Base-by-base conservation (phyloP, 768 basidiomycete species). In the Macrolepiota albuminosa region DNA sequence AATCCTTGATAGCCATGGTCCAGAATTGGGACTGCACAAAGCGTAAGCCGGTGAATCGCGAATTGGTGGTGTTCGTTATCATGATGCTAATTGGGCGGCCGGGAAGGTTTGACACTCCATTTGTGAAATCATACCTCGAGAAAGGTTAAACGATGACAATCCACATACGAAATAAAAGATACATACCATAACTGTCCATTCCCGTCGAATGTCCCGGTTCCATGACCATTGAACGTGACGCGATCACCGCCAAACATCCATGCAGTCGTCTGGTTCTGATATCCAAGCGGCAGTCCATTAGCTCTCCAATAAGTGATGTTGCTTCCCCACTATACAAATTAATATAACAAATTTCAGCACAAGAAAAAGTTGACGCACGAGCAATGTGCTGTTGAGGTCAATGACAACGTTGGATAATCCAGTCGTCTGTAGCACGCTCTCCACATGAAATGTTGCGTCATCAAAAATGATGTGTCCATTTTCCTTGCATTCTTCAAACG, bases 11-110 rank as follows among this genome's bases (percentile, higher is more conserved):
- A 24, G 74, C 68, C 66, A 73, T 76, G 3, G 77, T 76, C 77
- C 77, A 78, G 63, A 76, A 75, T 58, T 76, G 75, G 13, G 74
- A 75, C 54, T 77, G 77, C 26, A 77, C 69, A 49, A 78, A 73
- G 46, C 73, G 70, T 43, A 76, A 65, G 24, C 74, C 73, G n/a
- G 66, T 63, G 54, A 76, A 71, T 3, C 67, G 59, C 11, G 75
- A 75, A 43, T 75, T 67, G 18, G 68, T 76, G 6, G 74, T 72
- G 40, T 76, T 70, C n/a, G 68, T 66, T 51, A 77, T 73, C 43
- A 72, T 71, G 26, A 78, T 62, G 36, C 65, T 70, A 62, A 75
- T 75, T 13, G 77, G 76, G 21, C 74, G 68, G 16, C 74, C 74
- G 10, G 71, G 69, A 24, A 74, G 69, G 62, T 77, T 77, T n/a